phyloP scores from a whole-genome alignment of 2,329 filamentous ascomycete genomes.

The Helminthosporium solani region DNA sequence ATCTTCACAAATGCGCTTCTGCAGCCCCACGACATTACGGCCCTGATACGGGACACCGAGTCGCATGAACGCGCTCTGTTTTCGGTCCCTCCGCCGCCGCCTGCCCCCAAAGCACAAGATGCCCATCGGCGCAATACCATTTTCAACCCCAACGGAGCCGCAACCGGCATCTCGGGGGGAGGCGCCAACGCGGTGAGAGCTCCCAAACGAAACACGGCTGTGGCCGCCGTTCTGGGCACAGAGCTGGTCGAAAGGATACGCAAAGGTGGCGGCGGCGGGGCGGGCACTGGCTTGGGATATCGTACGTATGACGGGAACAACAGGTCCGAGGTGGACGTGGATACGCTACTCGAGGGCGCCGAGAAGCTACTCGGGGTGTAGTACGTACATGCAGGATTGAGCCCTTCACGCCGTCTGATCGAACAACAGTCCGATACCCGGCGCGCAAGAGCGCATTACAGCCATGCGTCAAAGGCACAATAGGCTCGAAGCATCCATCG shows the following conservation, averaged over 20 bases:
- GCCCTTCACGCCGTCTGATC: constrained; percentile 9
- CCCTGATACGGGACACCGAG: constrained; percentile 92
- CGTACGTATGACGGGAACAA: constrained; percentile 45
- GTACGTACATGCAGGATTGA: constrained; percentile 44
- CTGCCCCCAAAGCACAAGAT: constrained; percentile 49
- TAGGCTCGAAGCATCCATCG: constrained; percentile 70
- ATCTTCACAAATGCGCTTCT: constrained; percentile 95
- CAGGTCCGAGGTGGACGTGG: constrained; percentile 78
- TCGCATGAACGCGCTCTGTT: constrained; percentile 92
- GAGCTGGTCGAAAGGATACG: constrained; percentile 82
- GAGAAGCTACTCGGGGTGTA: constrained; percentile 91
- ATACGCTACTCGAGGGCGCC: constrained; percentile 78
- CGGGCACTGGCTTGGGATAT: constrained; percentile 51
- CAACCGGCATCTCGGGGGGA: constrained; percentile 37
- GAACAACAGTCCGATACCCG: constrained; percentile 65
- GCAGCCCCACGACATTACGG: constrained; percentile 85
- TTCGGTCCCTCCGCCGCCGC: constrained; percentile 74
- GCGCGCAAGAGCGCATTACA: constrained; percentile 74
- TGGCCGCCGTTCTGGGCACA: constrained; percentile 83
- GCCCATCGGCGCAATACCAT: constrained; percentile 51
- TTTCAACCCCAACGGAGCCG: constrained; percentile 43
- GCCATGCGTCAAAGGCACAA: constrained; percentile 69
- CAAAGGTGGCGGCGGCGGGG: constrained; percentile 57
- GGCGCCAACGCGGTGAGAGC: constrained; percentile 50
- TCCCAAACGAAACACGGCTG: constrained; percentile 74